Base-by-base conservation (phyloP, 1,284 basidiomycete species). In the Fistulina hepatica region DNA sequence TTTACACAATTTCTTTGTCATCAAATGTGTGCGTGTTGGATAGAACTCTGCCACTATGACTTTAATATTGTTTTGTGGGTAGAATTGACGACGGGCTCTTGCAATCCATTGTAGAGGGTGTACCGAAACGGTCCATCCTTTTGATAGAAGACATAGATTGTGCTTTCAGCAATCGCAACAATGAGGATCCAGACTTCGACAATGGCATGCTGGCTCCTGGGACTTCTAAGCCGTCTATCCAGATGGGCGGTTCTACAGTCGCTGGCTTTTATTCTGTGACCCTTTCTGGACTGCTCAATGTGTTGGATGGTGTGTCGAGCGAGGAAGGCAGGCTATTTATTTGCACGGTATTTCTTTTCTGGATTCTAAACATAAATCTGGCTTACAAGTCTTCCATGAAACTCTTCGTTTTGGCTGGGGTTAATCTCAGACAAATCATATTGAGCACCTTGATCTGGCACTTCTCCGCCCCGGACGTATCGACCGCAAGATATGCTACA, bases 61-160 rank as follows among this genome's bases (percentile, higher is more conserved):
- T 13, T 8, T 11, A 9, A 8, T n/a, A 15, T 19, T 31, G 13
- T 16, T 8, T 15, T 16, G 6, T 16, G 13, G 19, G 9, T 19
- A 73, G 70, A 20, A 58, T 73, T 31, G 67, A 72, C 44, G 71
- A 75, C 44, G 46, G 49, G 1, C 61, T 60, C 47, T 56, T 74
- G 0, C 57, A 63, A 42, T 56, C 56, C 5, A 61, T 66, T 2
- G 61, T 65, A 5, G 55, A 67, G 2, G 56, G 58, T 6, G 62
- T 70, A 10, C 71, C 71, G 4, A 67, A 68, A 41, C 57, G 64
- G 21, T 64, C 65, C n/a, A 72, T 73, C 19, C 57, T 74, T 15
- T 55, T 73, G 5, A 65, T 72, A 15, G 71, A 73, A 48, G 71
- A 73, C 43, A 72, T 73, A 35, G 71, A 74, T 44, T 73, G 71